A percentile compares a stretch with the other conserved stretches of the same genome.
Conservation (phyloP, 352 stramenopile species). For the Globisporangium cylindrosporum region DNA sequence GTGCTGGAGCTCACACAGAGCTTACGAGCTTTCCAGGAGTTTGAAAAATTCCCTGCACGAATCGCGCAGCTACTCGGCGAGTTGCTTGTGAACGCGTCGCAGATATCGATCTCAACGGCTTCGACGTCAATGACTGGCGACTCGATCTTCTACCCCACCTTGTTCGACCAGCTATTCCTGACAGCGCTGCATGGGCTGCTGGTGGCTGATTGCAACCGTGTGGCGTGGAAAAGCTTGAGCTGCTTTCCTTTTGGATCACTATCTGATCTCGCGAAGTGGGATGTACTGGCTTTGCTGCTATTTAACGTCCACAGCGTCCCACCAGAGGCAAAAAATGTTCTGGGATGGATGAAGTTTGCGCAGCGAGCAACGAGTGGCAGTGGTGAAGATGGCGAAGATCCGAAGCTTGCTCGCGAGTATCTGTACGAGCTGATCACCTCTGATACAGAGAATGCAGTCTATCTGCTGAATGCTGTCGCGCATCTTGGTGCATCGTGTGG, state of each 20-base stretch:
- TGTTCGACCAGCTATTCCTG: slow-evolving; percentile 86
- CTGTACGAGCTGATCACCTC: slow-evolving; percentile 60
- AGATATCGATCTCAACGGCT: slow-evolving; percentile 43
- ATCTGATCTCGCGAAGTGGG: slow-evolving; percentile 77
- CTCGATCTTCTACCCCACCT: slow-evolving; percentile 60
- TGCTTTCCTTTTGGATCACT: slow-evolving; percentile 71
- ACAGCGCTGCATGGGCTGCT: slow-evolving; percentile 75
- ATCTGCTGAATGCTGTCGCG: slow-evolving; percentile 72
- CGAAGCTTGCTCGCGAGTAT: slow-evolving; percentile 35
- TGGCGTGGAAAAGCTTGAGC: slow-evolving; percentile 69
- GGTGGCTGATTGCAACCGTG: slow-evolving; percentile 71
- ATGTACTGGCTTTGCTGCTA: slow-evolving; percentile 69
- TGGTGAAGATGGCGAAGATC: slow-evolving; percentile 24
- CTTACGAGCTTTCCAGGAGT: slow-evolving; percentile 71
- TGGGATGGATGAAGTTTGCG: slow-evolving; percentile 69
- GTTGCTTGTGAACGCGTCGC: slow-evolving; percentile 53
- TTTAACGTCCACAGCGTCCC: slow-evolving; percentile 74
- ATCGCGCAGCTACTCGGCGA: slow-evolving; percentile 71
- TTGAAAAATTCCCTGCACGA: slow-evolving; percentile 71
- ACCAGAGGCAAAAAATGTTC: slow-evolving; percentile 47
- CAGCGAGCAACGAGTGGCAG: slow-evolving; percentile 28
- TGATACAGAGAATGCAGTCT: slow-evolving; percentile 61
- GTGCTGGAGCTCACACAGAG: slow-evolving; percentile 76
- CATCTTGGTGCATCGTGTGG: slow-evolving; percentile 26
- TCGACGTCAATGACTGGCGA: slow-evolving; percentile 24